Base-by-base conservation (phyloP, 2,329 filamentous ascomycete species). In the Trichophyton simii region DNA sequence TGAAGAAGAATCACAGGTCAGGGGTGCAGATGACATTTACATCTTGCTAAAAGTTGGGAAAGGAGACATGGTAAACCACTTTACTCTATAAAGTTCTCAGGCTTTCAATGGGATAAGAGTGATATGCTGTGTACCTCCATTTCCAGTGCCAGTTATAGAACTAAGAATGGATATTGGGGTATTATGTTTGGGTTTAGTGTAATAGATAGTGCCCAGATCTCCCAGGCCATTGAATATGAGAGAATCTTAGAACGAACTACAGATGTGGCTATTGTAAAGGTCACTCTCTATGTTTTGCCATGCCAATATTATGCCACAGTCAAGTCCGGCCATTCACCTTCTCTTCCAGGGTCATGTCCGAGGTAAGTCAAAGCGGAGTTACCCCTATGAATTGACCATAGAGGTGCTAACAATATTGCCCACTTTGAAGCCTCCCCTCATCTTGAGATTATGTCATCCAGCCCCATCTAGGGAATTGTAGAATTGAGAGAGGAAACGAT, bases 21-120 rank as follows among this genome's bases (percentile, higher is more conserved):
- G 44, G 8, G 15, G 36, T 18, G 62, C 31, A n/a, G 62, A 63
- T 41, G 57, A 59, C 9, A 46, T 63, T n/a, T 57, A 63, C 55
- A 41, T 63, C 31, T 46, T 38, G 6, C 15, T 63, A 13, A 63
- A 61, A 28, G 2, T 61, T 7, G 55, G 60, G 11, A 36, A 61
- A n/a, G 62, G 62, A 36, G 28, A 38, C 5, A 28, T 38, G 48
- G 46, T 61, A 44, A 59, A 61, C 36, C 62, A 63, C 52, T 48
- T 18, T 61, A 61, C 46, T 63, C 62, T 54, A 57, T 38, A 25
- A 63, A 61, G 18, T 63, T 61, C 34, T 25, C 38, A 9, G 59
- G 59, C 3, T n/a, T 63, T 36, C 18, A 59, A 3, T 15, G 8
- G 13, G 22, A 54, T 18, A 13, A 28, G 13, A 22, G 61, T 15